A percentile compares a stretch with the other conserved stretches of the same genome.
Conservation (phyloP, 441 rosid species). For the Erodium moschatum region DNA sequence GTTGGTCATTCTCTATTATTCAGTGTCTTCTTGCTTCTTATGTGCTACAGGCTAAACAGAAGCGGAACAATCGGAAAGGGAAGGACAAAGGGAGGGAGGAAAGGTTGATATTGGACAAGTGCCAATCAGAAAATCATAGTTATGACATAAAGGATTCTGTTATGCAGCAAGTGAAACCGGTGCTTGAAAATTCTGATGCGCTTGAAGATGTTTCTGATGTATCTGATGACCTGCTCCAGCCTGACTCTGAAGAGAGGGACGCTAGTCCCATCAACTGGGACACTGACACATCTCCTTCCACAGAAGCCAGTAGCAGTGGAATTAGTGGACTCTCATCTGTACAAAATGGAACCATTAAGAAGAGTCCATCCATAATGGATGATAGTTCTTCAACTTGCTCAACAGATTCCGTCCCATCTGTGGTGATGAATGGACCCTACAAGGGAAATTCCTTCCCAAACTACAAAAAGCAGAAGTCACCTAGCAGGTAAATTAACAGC, state of each 20-base stretch:
- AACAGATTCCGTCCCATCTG: slow-evolving; percentile 76
- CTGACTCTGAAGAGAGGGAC: slow-evolving; percentile 71
- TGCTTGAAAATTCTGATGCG: slow-evolving; percentile 50
- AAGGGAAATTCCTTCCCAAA: slow-evolving; percentile 46
- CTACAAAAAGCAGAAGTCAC: slow-evolving; percentile 44
- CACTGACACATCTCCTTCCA: slow-evolving; percentile 55
- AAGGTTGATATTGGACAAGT: slow-evolving; percentile 37
- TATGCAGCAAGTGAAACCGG: slow-evolving; percentile 33
- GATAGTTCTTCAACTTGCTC: slow-evolving; percentile 98
- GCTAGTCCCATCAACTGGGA: slow-evolving; percentile 73
- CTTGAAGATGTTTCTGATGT: slow-evolving; percentile 59
- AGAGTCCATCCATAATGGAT: slow-evolving; percentile 49
- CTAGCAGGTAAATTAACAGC: slow-evolving; percentile 47
- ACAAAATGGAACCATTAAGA: slow-evolving; percentile 54
- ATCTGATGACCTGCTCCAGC: slow-evolving; percentile 67
- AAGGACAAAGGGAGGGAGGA: slow-evolving; percentile 75
- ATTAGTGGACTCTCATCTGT: slow-evolving; percentile 43
- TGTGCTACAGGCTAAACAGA: slow-evolving; percentile 65
- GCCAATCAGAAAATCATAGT: slow-evolving; percentile 30
- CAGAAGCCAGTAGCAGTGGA: slow-evolving; percentile 51
- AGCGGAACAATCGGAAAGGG: slow-evolving; percentile 65
- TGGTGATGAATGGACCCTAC: slow-evolving; percentile 52
- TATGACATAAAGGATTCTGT: slow-evolving; percentile 37
- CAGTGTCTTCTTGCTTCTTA: slow-evolving; percentile 16
- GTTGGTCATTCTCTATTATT: slow-evolving; percentile 9